Base-by-base conservation (phyloP, 352 stramenopile genomes). In the Pythium plurisporium region DNA sequence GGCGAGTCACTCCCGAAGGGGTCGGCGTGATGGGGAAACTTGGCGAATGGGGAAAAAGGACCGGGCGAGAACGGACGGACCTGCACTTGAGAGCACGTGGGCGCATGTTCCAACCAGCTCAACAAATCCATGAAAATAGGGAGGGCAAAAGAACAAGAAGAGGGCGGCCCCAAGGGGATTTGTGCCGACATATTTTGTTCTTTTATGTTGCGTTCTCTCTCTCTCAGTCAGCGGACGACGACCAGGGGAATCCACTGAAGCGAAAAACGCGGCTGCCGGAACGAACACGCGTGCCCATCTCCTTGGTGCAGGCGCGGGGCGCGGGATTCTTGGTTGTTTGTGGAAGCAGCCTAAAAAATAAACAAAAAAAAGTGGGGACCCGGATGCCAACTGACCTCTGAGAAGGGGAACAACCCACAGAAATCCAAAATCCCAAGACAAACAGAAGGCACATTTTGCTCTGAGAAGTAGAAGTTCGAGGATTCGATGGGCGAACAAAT, bases 11-110 rank as follows among this genome's bases (percentile, higher is more conserved):
- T 50, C n/a, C n/a, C n/a, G n/a, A n/a, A n/a, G n/a, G n/a, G n/a
- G n/a, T n/a, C n/a, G n/a, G n/a, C n/a, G 46, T 34, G 47, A 56
- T 63, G 55, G 55, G 55, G 55, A 55, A 63, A 63, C 45, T 63
- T 63, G 55, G 25, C 33, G 55, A 63, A 63, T 63, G 55, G 46
- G 27, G 29, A 17, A 29, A 44, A 30, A n/a, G 47, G 23, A 44
- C 47, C n/a, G 50, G 44, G 9, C 44, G 17, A 30, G 44, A 49
- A 40, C 10, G 15, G 29, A 31, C 46, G 20, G 30, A 52, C 30
- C 23, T n/a, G n/a, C n/a, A n/a, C n/a, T n/a, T n/a, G n/a, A n/a
- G n/a, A n/a, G n/a, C n/a, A n/a, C n/a, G n/a, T n/a, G n/a, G n/a
- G n/a, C n/a, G n/a, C n/a, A n/a, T n/a, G n/a, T n/a, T n/a, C n/a